phyloP scores from a whole-genome alignment of 139 green algal species.

The Picocystis salinarum region DNA sequence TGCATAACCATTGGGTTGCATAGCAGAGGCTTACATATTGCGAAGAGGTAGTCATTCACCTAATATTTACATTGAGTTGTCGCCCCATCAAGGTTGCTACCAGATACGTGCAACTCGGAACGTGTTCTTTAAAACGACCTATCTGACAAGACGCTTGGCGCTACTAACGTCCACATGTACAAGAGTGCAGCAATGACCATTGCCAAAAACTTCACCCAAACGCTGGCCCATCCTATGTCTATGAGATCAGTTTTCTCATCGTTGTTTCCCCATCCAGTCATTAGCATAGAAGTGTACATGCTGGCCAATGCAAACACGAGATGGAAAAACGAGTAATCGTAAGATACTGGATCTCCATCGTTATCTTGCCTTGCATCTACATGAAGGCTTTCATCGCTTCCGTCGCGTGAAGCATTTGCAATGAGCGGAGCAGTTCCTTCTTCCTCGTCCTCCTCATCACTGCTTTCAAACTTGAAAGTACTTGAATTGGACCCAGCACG shows the following conservation, averaged over 20 bases:
- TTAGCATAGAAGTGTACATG: conserved; percentile 93
- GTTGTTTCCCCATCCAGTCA: conserved; percentile 80
- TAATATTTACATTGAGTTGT: too few relatives aligned
- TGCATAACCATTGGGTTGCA: too few relatives aligned
- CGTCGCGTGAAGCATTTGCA: not conserved
- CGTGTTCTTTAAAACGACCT: conserved; percentile 57
- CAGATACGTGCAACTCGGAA: too few relatives aligned
- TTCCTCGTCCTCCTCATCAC: conserved; percentile 10
- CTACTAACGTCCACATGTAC: conserved; percentile 84
- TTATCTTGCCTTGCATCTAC: not conserved
- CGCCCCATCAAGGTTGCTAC: too few relatives aligned
- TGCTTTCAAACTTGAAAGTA: conserved; percentile 33
- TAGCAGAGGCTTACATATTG: too few relatives aligned
- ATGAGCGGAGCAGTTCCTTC: conserved; percentile 1
- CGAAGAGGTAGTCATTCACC: too few relatives aligned
- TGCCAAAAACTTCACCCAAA: conserved; percentile 77
- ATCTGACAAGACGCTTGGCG: conserved; percentile 69
- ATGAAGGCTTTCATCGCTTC: not conserved
- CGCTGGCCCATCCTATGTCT: conserved; percentile 81
- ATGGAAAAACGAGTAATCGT: conserved; percentile 92
- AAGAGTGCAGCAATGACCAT: conserved; percentile 54
- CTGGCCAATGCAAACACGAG: conserved; percentile 82
- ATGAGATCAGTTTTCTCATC: conserved; percentile 44
- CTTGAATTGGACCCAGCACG: conserved; percentile 66
- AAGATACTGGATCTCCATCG: not conserved